These are phyloP conservation scores for Punica granatum DNA, from an alignment of 345 rosid species.

Conservation along the genomic window DNA sequence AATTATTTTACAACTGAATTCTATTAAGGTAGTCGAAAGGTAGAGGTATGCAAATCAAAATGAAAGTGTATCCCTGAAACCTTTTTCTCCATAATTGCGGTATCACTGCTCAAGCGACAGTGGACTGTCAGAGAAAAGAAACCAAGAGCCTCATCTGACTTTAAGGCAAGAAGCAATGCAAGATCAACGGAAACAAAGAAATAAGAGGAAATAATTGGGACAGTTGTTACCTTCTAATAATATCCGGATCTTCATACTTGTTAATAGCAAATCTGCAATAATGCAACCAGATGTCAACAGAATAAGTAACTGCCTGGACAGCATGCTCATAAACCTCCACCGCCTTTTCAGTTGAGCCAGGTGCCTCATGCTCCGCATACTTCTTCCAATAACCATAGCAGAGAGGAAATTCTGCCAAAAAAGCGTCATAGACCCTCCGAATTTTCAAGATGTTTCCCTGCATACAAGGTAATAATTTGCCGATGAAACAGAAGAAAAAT, in stretches of 20 bases:
- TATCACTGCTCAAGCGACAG: constrained; percentile 65
- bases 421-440: constrained; percentile 75
- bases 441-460: constrained; percentile 85
- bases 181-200: constrained; percentile 21
- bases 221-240: constrained; percentile 71
- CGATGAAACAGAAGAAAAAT: neutral
- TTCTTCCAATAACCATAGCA: constrained; percentile 99
- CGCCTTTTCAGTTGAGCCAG: constrained; percentile 85
- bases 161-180: constrained; percentile 18
- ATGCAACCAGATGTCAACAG: constrained; percentile 97
- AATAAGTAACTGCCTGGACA: constrained; percentile 84
- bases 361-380: constrained; percentile 95
- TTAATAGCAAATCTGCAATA: constrained; percentile 73
- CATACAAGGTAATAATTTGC: constrained; percentile 11
- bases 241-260: constrained; percentile 91
- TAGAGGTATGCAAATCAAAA: neutral
- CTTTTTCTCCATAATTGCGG: constrained; percentile 56
- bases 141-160: constrained; percentile 15
- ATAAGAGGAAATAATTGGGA: constrained; percentile 17
- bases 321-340: constrained; percentile 96
- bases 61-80: constrained; percentile 20
- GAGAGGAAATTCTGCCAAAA: constrained; percentile 86
- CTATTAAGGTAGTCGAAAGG: neutral
- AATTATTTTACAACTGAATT: neutral
- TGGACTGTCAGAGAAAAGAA: constrained; percentile 50